Evolutionary conservation across 768 basidiomycete species (phyloP).

Genomic region (Mrakia frigida): DNA sequence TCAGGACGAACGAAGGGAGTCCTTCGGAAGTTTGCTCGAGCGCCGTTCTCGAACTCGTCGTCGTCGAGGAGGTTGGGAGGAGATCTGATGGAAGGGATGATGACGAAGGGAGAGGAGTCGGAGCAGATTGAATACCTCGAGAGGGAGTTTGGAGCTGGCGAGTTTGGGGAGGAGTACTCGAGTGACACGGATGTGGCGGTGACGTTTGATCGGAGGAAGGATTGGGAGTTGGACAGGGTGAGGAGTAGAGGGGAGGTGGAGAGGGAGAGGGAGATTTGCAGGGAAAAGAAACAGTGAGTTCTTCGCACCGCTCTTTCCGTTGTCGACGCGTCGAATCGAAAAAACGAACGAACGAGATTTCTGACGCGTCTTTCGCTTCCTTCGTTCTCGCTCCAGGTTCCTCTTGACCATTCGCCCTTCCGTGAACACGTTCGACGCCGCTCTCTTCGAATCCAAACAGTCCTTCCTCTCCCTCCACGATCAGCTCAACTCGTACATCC

Average conservation of each 20-base stretch:
- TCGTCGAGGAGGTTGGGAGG: neutral
- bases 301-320: neutral
- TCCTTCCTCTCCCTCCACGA: neutral
- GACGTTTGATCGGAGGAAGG: slow-evolving; percentile 1
- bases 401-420: neutral
- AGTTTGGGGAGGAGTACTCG: neutral
- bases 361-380: neutral
- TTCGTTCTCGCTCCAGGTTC: neutral
- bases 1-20: no score
- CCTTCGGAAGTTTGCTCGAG: no score
- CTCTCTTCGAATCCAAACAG: neutral
- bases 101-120: neutral
- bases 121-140: neutral
- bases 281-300: neutral
- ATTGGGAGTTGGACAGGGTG: neutral
- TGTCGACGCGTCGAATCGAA: no score
- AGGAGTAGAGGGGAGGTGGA: neutral
- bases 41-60: no score
- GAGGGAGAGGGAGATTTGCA: neutral
- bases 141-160: neutral
- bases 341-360: neutral
- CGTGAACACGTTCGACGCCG: neutral
- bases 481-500: neutral
- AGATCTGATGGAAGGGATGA: neutral
- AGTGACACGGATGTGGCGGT: neutral